Evolutionary conservation across 1,284 basidiomycete species (phyloP).

Genomic region (Heterobasidion occidentale): DNA sequence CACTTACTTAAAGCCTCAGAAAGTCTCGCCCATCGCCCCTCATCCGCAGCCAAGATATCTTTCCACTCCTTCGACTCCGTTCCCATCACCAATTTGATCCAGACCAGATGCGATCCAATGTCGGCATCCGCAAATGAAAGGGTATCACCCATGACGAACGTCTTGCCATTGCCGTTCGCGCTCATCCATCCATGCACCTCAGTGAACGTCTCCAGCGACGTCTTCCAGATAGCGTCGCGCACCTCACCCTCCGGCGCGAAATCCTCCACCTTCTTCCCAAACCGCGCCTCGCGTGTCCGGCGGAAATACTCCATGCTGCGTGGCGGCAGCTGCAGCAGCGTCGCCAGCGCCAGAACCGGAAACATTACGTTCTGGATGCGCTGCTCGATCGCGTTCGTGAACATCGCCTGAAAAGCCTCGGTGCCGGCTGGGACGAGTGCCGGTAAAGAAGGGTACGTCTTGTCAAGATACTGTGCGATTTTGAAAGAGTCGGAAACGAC

Average conservation of each 20-base stretch:
- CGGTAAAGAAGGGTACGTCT: conserved; percentile 21
- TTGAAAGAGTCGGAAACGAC: conserved; percentile 21
- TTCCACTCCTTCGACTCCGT: conserved; percentile 31
- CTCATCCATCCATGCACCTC: conserved; percentile 22
- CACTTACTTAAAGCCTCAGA: conserved; percentile 19
- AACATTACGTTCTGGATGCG: conserved; percentile 4
- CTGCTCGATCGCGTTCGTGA: conserved; percentile 15
- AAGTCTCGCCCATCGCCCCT: conserved; percentile 29
- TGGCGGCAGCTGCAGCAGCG: conserved; percentile 21
- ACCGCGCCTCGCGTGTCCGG: conserved; percentile 23
- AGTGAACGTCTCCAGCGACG: conserved; percentile 22
- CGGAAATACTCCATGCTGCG: conserved; percentile 30
- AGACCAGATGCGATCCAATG: conserved; percentile 21
- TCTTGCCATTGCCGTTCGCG: conserved; percentile 20
- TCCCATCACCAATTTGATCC: conserved; percentile 22
- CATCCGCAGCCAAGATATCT: conserved; percentile 24
- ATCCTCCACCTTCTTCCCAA: conserved; percentile 28
- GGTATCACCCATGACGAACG: conserved; percentile 17
- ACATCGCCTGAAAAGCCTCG: conserved; percentile 24
- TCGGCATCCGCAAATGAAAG: conserved; percentile 29
- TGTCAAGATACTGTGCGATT: conserved; percentile 27
- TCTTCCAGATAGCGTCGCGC: conserved; percentile 20
- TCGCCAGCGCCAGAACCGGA: conserved; percentile 13
- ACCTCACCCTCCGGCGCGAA: conserved; percentile 17
- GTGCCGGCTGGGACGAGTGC: conserved; percentile 15